Conservation (phyloP, 2,329 filamentous ascomycete species). For the Colletotrichum falcatum region DNA sequence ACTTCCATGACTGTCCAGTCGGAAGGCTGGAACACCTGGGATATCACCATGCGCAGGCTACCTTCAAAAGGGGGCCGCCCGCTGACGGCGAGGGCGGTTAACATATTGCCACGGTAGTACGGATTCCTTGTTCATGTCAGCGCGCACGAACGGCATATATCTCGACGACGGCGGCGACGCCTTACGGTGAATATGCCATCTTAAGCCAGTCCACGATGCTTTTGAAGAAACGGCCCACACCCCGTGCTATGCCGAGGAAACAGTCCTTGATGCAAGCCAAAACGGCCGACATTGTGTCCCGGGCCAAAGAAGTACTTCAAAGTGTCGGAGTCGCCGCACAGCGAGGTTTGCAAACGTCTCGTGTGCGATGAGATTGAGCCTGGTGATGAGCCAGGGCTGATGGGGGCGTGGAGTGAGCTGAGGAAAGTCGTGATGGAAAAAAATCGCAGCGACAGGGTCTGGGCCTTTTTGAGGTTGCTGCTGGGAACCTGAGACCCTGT, state of each 20-base stretch:
- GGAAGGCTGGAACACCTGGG: slow-evolving; percentile 26
- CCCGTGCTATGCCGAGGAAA: slow-evolving; percentile 6
- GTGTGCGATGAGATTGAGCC: background rate
- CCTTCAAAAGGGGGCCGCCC: slow-evolving; percentile 17
- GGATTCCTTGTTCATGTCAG: slow-evolving; percentile 15
- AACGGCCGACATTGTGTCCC: slow-evolving; percentile 15
- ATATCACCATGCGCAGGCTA: slow-evolving; percentile 27
- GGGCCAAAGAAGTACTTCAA: background rate
- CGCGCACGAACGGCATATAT: background rate
- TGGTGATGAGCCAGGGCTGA: background rate
- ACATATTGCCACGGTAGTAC: slow-evolving; percentile 34
- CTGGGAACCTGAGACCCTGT: slow-evolving; percentile 1
- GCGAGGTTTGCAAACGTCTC: background rate
- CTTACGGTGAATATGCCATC: slow-evolving; percentile 34
- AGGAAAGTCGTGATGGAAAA: slow-evolving; percentile 10
- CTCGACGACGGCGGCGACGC: background rate
- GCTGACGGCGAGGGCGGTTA: slow-evolving; percentile 11
- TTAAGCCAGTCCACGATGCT: slow-evolving; percentile 27
- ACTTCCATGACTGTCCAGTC: slow-evolving; percentile 34
- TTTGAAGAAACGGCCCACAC: slow-evolving; percentile 6
- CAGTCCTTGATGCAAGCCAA: slow-evolving; percentile 3
- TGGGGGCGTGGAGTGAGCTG: slow-evolving; percentile 1
- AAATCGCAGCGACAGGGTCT: slow-evolving; percentile 13
- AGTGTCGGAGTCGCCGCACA: background rate
- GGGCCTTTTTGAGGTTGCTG: slow-evolving; percentile 8